Conservation (phyloP, 768 basidiomycete genomes). For the Boletus coccyginus region DNA sequence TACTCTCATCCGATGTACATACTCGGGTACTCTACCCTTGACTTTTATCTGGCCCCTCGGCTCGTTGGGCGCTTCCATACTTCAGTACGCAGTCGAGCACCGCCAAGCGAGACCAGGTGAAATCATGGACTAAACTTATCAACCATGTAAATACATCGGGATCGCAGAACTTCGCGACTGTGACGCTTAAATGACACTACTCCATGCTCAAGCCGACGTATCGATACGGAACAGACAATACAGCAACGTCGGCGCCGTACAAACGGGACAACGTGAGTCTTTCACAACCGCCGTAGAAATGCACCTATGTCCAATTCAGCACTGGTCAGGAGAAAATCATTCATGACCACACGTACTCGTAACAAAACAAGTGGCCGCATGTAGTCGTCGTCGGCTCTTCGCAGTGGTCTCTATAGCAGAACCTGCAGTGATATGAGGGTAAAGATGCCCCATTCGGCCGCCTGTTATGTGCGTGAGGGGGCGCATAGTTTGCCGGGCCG, state of each 20-base stretch:
- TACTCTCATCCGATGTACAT: slow-evolving; percentile 6
- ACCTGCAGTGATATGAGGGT: slow-evolving; percentile 44
- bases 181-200: neutral
- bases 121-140: slow-evolving; percentile 1
- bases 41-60: neutral
- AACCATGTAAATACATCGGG: slow-evolving; percentile 1
- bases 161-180: neutral
- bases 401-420: slow-evolving; percentile 48
- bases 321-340: neutral
- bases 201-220: slow-evolving; percentile 23
- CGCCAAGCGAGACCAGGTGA: neutral
- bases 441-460: slow-evolving; percentile 5
- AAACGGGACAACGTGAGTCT: slow-evolving; percentile 50
- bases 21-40: slow-evolving; percentile 6
- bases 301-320: slow-evolving; percentile 38
- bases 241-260: slow-evolving; percentile 47
- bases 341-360: slow-evolving; percentile 30
- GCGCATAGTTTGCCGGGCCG: slow-evolving; percentile 9
- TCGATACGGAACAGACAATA: slow-evolving; percentile 58
- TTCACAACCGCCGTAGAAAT: slow-evolving; percentile 49
- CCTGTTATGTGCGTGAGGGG: slow-evolving; percentile 3
- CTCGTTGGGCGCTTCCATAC: slow-evolving; percentile 20
- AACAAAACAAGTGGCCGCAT: slow-evolving; percentile 66
- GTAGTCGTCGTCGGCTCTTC: slow-evolving; percentile 56
- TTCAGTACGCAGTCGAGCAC: neutral